A percentile compares a stretch with the other conserved stretches of the same genome.
Evolutionary conservation across 371 early-diverging fungal species (phyloP).

Genomic region (Haplosporangium sp.): DNA sequence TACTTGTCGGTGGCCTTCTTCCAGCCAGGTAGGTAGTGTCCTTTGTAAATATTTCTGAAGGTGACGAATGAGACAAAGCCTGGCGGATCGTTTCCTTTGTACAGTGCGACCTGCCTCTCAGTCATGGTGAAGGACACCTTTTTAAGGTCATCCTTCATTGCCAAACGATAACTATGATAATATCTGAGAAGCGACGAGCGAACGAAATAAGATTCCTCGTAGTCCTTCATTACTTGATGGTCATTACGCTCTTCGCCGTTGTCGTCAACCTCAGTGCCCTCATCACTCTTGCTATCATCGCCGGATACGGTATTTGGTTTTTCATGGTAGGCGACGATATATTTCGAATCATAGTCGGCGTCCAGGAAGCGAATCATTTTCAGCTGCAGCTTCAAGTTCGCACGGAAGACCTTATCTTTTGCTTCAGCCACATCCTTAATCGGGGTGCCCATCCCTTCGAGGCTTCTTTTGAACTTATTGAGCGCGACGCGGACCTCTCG

Average conservation of each 20-base stretch:
- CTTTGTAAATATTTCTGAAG: conserved; percentile 28
- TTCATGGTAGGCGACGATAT: neutral
- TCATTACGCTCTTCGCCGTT: neutral
- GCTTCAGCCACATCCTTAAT: neutral
- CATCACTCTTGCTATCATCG: neutral
- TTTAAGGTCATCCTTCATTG: conserved; percentile 12
- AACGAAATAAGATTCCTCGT: conserved; percentile 10
- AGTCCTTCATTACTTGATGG: neutral
- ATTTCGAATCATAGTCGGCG: neutral
- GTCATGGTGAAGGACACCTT: conserved; percentile 13
- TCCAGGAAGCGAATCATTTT: conserved; percentile 14
- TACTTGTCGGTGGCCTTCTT: conserved; percentile 9
- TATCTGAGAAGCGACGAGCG: conserved; percentile 25
- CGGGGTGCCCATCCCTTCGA: conserved; percentile 11
- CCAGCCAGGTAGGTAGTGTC: conserved; percentile 18
- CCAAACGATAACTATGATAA: conserved; percentile 13
- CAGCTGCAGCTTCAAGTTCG: neutral
- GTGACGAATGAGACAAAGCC: conserved; percentile 36
- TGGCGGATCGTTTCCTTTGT: conserved; percentile 37
- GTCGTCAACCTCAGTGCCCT: neutral
- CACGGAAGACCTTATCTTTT: neutral
- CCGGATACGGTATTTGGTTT: neutral
- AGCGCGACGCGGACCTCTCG: conserved; percentile 13
- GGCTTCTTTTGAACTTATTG: conserved; percentile 4
- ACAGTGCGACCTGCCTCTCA: conserved; percentile 9